Base-by-base conservation (phyloP, 768 basidiomycete species). In the Gloeopeniophorella convolvens region DNA sequence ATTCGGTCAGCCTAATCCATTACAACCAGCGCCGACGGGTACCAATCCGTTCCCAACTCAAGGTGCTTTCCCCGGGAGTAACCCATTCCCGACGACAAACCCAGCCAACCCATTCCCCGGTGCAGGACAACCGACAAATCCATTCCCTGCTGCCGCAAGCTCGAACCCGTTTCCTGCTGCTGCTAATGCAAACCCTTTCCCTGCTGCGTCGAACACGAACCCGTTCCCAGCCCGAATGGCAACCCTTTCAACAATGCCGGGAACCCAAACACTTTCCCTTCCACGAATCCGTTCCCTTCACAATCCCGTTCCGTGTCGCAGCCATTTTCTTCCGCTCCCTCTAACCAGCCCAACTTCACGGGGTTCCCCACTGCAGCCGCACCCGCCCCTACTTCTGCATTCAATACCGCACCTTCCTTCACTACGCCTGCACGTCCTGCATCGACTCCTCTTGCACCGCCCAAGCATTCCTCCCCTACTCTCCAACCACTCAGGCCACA, bases 401-500 rank as follows among this genome's bases (percentile, higher is more conserved):
- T 55, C 4, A 37, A 40, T 10, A 59, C 60, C n/a, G 66, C 61
- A 5, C 36, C 47, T 20, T 32, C 13, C 11, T 4, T 27, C 1
- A 51, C 34, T 18, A 48, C 74, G 2, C 83, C 78, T 28, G 62
- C 74, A 16, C 80, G 84, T 5, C 83, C 83, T 13, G 81, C 79
- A 0, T 89, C 89, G 1, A 87, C 88, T 1, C 89, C 89, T 8
- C 72, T 85, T 18, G 76, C 74, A 35, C 59, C 68, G 24, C 55
- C 63, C 26, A 60, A 62, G 5, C 69, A 74, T 2, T 51, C 57
- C 5, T 75, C 76, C 4, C 73, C 76, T 31, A 57, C 70, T 3
- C 71, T 75, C 2, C 80, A 83, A 60, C 80, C 82, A 6, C 76
- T 97, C 23, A 83, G 80, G 59, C 75, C 92, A 5, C 94, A 98